Conservation (phyloP, 495 filamentous ascomycete genomes). For the Penicillium atrosanguineum region DNA sequence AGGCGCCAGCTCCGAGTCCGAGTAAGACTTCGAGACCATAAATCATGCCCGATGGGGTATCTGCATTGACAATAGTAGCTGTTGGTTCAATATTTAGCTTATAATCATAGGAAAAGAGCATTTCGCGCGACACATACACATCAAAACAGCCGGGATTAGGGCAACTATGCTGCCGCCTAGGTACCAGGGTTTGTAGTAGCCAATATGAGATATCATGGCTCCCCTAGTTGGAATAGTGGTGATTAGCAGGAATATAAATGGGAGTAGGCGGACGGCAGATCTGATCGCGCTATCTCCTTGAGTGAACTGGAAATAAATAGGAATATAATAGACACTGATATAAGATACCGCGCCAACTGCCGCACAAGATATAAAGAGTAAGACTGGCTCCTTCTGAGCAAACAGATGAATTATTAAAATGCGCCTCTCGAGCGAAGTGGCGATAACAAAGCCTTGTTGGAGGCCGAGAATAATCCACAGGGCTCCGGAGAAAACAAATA, state of each 20-base stretch:
- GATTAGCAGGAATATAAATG: constrained; percentile 25
- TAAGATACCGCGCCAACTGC: constrained; percentile 21
- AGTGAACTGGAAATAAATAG: constrained; percentile 48
- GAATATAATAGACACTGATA: constrained; percentile 49
- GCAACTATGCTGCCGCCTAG: constrained; percentile 22
- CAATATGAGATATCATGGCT: constrained; percentile 40
- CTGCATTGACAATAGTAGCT: constrained; percentile 25
- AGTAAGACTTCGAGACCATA: constrained; percentile 55
- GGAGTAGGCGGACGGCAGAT: constrained; percentile 35
- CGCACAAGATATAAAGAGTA: constrained; percentile 37
- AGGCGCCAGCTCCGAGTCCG: constrained; percentile 50
- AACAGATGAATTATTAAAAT: constrained; percentile 54
- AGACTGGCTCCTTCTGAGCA: constrained; percentile 34
- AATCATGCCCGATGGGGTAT: constrained; percentile 31
- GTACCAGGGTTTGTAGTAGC: constrained; percentile 55
- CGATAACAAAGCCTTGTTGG: constrained; percentile 4
- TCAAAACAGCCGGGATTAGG: background rate
- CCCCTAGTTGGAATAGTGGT: constrained; percentile 20
- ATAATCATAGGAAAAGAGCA: background rate
- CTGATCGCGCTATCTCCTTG: constrained; percentile 32
- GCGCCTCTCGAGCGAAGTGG: constrained; percentile 46
- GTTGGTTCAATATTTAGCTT: background rate
- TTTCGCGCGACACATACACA: background rate
- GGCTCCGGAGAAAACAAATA: constrained; percentile 47
- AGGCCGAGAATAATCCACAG: constrained; percentile 34